Evolutionary conservation across 805 yeast species (phyloP).

Genomic region (Barnettozyma sucrosica): DNA sequence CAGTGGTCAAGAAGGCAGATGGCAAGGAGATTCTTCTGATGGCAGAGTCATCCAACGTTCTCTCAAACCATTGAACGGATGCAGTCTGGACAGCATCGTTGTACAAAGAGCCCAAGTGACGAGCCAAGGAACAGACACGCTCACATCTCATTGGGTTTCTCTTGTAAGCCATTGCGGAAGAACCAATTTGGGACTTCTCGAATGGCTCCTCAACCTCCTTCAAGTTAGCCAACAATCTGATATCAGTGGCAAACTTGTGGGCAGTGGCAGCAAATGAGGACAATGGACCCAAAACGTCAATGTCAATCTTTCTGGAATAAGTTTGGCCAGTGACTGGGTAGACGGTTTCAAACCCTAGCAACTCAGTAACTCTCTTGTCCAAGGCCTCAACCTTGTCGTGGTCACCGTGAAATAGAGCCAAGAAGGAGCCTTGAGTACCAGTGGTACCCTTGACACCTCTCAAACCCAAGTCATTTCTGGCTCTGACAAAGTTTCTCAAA

Average conservation of each 20-base stretch:
- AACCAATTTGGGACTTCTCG: slow-evolving; percentile 97
- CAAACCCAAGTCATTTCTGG: slow-evolving; percentile 91
- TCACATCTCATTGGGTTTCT: slow-evolving; percentile 99
- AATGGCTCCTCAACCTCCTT: slow-evolving; percentile 98
- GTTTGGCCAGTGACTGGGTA: slow-evolving; percentile 99
- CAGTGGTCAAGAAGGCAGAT: slow-evolving; percentile 93
- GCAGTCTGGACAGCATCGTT: slow-evolving; percentile 95
- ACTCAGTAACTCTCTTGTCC: slow-evolving; percentile 87
- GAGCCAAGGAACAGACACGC: slow-evolving; percentile 95
- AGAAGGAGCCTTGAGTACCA: slow-evolving; percentile 96
- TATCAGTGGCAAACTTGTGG: slow-evolving; percentile 96
- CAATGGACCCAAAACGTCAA: slow-evolving; percentile 87
- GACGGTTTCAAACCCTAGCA: slow-evolving; percentile 88
- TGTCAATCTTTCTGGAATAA: slow-evolving; percentile 96
- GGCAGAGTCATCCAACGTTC: slow-evolving; percentile 97
- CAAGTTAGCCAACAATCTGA: slow-evolving; percentile 90
- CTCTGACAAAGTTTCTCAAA: slow-evolving; percentile 89
- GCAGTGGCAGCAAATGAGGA: slow-evolving; percentile 94
- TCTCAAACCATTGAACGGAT: slow-evolving; percentile 98
- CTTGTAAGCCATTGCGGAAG: slow-evolving; percentile 98
- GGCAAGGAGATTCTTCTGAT: slow-evolving; percentile 96
- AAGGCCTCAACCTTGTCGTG: slow-evolving; percentile 93
- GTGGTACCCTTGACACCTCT: slow-evolving; percentile 99
- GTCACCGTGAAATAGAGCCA: slow-evolving; percentile 92
- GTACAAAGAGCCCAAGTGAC: slow-evolving; percentile 89